Conservation (phyloP, 495 filamentous ascomycete species). For the Neurospora tetraspora region DNA sequence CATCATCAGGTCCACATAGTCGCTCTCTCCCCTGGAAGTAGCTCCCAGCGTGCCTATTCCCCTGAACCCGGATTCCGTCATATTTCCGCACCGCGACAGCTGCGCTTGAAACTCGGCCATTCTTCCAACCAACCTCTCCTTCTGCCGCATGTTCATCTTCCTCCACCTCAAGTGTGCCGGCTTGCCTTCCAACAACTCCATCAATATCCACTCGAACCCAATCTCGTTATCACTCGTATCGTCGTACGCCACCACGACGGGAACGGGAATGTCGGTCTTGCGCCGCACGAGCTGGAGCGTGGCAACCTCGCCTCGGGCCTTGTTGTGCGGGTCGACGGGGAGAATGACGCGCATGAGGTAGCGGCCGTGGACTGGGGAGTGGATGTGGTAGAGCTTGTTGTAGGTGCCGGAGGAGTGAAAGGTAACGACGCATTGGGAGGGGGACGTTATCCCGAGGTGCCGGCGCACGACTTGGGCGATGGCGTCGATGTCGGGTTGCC, state of each 20-base stretch:
- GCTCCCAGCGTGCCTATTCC: conserved; percentile 25
- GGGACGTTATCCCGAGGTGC: conserved; percentile 9
- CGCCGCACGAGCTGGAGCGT: conserved; percentile 39
- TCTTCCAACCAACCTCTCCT: conserved; percentile 27
- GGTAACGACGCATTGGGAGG: conserved; percentile 8
- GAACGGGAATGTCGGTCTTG: conserved; percentile 42
- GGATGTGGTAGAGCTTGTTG: conserved; percentile 30
- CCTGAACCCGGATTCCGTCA: conserved; percentile 18
- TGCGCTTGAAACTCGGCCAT: conserved; percentile 29
- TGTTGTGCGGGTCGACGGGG: conserved; percentile 43
- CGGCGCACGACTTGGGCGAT: conserved; percentile 17
- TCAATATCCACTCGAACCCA: conserved; percentile 52
- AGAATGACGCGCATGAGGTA: conserved; percentile 42
- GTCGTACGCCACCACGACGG: conserved; percentile 39
- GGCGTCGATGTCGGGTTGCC: conserved; percentile 19
- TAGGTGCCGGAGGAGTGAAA: conserved; percentile 20
- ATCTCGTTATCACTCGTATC: conserved; percentile 34
- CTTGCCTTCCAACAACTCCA: conserved; percentile 37
- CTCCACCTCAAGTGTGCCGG: conserved; percentile 33
- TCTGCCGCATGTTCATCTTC: conserved; percentile 22
- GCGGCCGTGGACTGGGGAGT: conserved; percentile 6
- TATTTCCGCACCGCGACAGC: conserved; percentile 16
- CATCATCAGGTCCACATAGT: neutral
- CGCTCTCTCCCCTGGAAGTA: neutral
- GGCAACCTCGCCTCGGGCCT: conserved; percentile 45